Evolutionary conservation across 164 flowering plant genomes (phyloP), one percentile per base, ranked within the genome.

Genomic region (Annona squamosa): DNA sequence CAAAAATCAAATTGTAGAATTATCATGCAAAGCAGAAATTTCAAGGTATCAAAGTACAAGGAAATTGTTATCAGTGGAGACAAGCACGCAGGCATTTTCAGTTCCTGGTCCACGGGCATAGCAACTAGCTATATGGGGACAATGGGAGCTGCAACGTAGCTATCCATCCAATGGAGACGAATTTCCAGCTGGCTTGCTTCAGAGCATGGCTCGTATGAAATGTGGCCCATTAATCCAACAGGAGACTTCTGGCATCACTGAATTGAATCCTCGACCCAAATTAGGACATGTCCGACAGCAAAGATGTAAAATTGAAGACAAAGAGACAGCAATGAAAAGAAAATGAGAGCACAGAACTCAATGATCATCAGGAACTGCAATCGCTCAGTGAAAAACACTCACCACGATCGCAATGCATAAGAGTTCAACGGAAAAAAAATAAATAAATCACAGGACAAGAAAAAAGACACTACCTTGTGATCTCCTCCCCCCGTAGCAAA

Each of bases 401-500:
- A 44, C 71, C 37, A 71, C 63, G 26, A 65, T 12, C 3, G 45
- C 47, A 63, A 69, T 18, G 37, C 46, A 9, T 12, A 46, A 26
- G 17, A 16, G 66, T 45, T 67, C 4, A 57, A 47, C 42, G 6
- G n/a, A 66, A 42, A 66, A 66, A 12, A 4, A 13, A 63, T 10
- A 72, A 71, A 76, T 18, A 26, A 0, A 66, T 52, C 46, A 19
- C 13, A 42, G 9, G 67, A 41, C 5, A 44, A 43, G 48, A 66
- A 66, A 46, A 43, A 2, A 44, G 44, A 41, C 0, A 16, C 10
- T 75, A 91, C 99, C 98, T 94, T 95, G 75, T 93, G 98, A 81
- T 95, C 99, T 72, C 99, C 99, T 57, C 99, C 99, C 46, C 98
- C 98, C 78, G 99, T 92, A 18, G 98, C 98, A 81, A 95, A 89